Evolutionary conservation across 108 stramenopile species (phyloP).

Genomic region (Skeletonema tropicum): DNA sequence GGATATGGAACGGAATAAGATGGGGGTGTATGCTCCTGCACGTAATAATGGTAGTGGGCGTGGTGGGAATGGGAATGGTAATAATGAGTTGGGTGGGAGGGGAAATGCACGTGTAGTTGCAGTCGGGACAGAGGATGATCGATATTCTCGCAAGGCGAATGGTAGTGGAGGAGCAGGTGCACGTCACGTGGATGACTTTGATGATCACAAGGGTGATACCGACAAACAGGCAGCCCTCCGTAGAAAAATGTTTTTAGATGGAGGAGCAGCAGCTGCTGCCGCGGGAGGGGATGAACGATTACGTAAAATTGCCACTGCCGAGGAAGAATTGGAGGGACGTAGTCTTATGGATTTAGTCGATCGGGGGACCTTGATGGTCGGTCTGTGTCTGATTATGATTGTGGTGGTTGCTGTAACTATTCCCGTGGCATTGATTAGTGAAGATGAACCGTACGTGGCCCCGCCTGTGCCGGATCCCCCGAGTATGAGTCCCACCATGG

Average conservation of each 20-base stretch:
- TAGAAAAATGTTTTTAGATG: not conserved
- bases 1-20: not conserved
- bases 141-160: not conserved
- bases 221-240: not conserved
- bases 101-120: not conserved
- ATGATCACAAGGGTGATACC: not conserved
- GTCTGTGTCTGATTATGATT: slow-evolving; percentile 39
- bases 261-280: not conserved
- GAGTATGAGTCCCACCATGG: slow-evolving; percentile 10
- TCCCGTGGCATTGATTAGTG: slow-evolving; percentile 34
- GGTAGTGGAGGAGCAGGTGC: not conserved
- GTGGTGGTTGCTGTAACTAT: slow-evolving; percentile 42
- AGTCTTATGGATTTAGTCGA: slow-evolving; percentile 26
- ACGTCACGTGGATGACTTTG: not conserved
- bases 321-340: slow-evolving; percentile 35
- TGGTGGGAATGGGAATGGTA: not conserved
- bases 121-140: not conserved
- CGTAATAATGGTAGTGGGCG: not conserved
- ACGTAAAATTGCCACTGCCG: slow-evolving; percentile 19
- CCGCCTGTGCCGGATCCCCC: slow-evolving; percentile 23
- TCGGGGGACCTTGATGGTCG: slow-evolving; percentile 31
- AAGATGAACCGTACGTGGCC: slow-evolving; percentile 41
- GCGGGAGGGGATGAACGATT: slow-evolving; percentile 10
- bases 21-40: not conserved
- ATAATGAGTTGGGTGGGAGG: not conserved